Base-by-base conservation (phyloP, 1,284 basidiomycete genomes). In the Xerocomus amazonicus region DNA sequence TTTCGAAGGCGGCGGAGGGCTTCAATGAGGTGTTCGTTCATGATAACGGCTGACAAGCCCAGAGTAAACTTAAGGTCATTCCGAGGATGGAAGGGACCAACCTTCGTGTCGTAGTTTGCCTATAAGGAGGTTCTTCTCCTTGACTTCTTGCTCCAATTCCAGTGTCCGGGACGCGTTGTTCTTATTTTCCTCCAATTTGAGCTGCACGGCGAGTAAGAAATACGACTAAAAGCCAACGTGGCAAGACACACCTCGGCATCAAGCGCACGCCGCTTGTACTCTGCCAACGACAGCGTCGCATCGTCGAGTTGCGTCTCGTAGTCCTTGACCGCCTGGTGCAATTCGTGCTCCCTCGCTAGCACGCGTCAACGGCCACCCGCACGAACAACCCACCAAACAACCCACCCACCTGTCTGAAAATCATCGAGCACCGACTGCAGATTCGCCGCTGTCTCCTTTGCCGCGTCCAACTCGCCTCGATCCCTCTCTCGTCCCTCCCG, bases 21-120 rank as follows among this genome's bases (percentile, higher is more conserved):
- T 69, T 98, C 95, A 58, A 94, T 97, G 8, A 99, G 78, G 62
- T 99, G 96, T 65, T 99, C 96, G 62, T 99, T 98, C 63, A 96
- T 85, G 50, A 98, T 94, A 9, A 97, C 92, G 43, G 88, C 93
- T 95, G 57, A 19, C 19, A 29, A 39, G 6, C 6, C 6, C 29
- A 3, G 6, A 14, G 6, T 56, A 31, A 51, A 46, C 23, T 44
- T 47, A 38, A 29, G 28, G 29, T 19, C 12, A 29, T 29, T 50
- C 19, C 46, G 43, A 42, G 19, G 36, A 29, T 17, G 12, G 10
- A 33, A 38, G 4, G 33, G 38, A 39, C 10, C 39, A 56, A 94
- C 93, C 86, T 79, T 98, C 95, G 63, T 99, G 95, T 45, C 95
- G 80, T 56, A 98, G 73, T 68, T 98, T 98, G 44, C 88, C 89